Evolutionary conservation across 495 filamentous ascomycete genomes (phyloP), one percentile per base, ranked within the genome.

Genomic region (Extremus antarcticus): DNA sequence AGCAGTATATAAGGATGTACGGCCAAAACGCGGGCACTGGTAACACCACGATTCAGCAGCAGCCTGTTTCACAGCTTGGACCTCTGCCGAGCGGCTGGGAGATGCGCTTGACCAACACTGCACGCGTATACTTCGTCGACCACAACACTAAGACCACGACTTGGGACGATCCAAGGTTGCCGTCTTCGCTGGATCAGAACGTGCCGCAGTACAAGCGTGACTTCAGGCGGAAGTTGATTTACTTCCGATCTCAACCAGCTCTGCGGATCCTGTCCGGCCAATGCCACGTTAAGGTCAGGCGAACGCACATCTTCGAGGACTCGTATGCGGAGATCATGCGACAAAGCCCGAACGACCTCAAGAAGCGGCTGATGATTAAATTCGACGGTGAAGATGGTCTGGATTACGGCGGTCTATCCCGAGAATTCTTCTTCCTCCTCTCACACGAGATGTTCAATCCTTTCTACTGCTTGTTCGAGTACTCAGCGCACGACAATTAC

Each of bases 401-500:
- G 47, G 92, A 98, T 73, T 98, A 98, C 69, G 92, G 92, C 69
- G 92, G 92, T 77, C 81, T 99, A 41, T 99, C 92, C 20, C 85
- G 92, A 79, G 92, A 99, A 72, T 99, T 97, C 76, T 99, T 99
- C 79, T 99, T 97, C 83, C 78, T 99, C 54, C 81, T 99, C 40
- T 97, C 92, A n/a, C 92, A 99, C 72, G 92, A 99, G 76, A 99
- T 99, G 92, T 99, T 99, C 73, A 99, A 99, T 71, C 92, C 92
- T 51, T 99, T 99, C 74, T 99, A 99, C 74, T 99, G 92, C 72
- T 78, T 99, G 45, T 99, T 99, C 75, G 92, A 99, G 74, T 99
- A 99, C 69, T 96, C 92, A 58, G 92, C 92, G 25, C 92, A 99
- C 74, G 92, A 99, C 80, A 99, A 99, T 74, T 99, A 99, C 74